A percentile compares a stretch with the other conserved stretches of the same genome.
These are phyloP conservation scores for Solanum infundibuliforme DNA, from an alignment of 257 asterid species.

Conservation along the genomic window DNA sequence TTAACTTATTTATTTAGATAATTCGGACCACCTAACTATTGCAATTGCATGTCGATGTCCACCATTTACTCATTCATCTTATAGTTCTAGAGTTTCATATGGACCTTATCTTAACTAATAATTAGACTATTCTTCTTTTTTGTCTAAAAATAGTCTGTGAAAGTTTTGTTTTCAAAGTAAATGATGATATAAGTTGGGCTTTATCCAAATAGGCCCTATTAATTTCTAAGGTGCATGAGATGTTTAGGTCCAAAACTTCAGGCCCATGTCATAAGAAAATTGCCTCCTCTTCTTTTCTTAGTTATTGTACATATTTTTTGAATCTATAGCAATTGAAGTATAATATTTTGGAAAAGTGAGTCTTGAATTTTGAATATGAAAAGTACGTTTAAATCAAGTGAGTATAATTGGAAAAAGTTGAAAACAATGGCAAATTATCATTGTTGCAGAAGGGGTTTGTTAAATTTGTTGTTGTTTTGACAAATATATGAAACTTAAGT, in stretches of 20 bases:
- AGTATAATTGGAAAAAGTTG: neutral
- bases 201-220: neutral
- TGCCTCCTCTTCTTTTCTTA: neutral
- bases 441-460: neutral
- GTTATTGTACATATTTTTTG: neutral
- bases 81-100: neutral
- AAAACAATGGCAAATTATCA: neutral
- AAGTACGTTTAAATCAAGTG: neutral
- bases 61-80: neutral
- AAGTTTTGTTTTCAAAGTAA: neutral
- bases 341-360: neutral
- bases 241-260: neutral
- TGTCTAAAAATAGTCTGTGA: neutral
- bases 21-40: constrained; percentile 11
- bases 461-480: neutral
- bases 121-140: neutral
- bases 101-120: neutral
- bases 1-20: neutral
- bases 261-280: neutral
- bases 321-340: neutral
- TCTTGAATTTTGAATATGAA: neutral
- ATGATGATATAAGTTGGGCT: neutral
- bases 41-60: neutral
- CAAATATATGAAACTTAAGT: too few species aligned
- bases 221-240: neutral